Evolutionary conservation across 202 grass and related monocot species (phyloP), one percentile per base, ranked within the genome.

Genomic region (Zoysia matrella): DNA sequence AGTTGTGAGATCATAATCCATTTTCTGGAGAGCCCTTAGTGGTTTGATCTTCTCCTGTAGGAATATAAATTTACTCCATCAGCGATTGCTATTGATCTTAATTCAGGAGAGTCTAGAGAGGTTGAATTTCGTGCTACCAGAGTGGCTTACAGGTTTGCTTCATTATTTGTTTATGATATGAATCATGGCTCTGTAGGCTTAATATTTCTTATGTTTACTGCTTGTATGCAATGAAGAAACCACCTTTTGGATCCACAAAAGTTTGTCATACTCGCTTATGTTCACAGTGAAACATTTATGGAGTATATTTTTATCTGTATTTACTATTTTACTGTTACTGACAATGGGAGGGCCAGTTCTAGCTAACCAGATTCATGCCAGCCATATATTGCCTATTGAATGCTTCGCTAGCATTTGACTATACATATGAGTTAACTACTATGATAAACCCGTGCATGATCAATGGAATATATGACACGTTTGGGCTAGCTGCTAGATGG

Each of bases 121-220:
- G 84, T 95, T 83, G 80, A 90, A 77, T 98, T 98, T 69, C 86
- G 42, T 69, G 96, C 96, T 78, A 87, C 82, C 49, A 91, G 96
- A 93, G 90, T 98, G 92, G 92, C 96, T 82, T 98, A 90, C 89
- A 98, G 96, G 96, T 98, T 91, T 63, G 82, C 77, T 60, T 81
- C 53, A 73, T 77, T 71, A 55, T 79, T 71, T 60, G 41, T 82
- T 70, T 70, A 30, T 30, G 22, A 30, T 55, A 60, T 53, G 44
- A 11, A 52, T 73, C 68, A 65, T 74, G 12, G 39, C 60, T 56
- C 64, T 44, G 30, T 6, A 48, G 5, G 72, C 63, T 53, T 67
- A 22, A 64, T 80, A 80, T 39, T 41, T 76, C 10, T 11, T 11
- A 43, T 41, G 30, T 61, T 13, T 69, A 1, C 40, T 80, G 45